Conservation (phyloP, 257 asterid species). For the Lithospermum erythrorhizon region DNA sequence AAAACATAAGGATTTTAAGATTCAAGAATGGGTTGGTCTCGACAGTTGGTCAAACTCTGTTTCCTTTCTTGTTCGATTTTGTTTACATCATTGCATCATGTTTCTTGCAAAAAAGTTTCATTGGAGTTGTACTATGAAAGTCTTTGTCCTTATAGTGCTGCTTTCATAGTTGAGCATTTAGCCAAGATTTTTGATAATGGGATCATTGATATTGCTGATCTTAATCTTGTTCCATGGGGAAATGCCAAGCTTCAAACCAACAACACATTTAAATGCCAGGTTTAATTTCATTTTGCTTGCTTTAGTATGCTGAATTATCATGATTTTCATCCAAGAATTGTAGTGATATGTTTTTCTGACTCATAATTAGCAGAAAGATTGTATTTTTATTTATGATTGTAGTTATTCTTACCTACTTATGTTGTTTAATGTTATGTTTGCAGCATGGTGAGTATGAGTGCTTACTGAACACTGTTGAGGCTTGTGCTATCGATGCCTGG, state of each 20-base stretch:
- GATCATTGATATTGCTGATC: conserved; percentile 30
- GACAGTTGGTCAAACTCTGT: conserved; percentile 9
- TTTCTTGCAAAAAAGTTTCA: conserved; percentile 22
- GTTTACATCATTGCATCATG: conserved; percentile 6
- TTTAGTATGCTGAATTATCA: too few relatives aligned
- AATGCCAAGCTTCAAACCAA: conserved; percentile 26
- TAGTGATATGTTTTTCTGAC: too few relatives aligned
- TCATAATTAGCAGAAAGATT: neutral
- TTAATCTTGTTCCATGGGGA: conserved; percentile 41
- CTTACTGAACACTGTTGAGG: conserved; percentile 69
- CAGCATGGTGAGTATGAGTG: conserved; percentile 84
- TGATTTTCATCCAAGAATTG: too few relatives aligned
- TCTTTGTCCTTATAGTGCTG: conserved; percentile 32
- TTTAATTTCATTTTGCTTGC: conserved; percentile 3
- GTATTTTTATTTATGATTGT: neutral
- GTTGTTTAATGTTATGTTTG: conserved; percentile 12
- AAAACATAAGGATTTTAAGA: neutral
- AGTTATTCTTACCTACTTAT: neutral
- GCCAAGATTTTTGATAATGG: conserved; percentile 21
- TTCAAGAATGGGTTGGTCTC: conserved; percentile 16
- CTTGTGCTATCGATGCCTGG: conserved; percentile 89
- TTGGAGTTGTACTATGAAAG: conserved; percentile 26
- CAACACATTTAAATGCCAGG: conserved; percentile 26
- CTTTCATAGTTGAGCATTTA: conserved; percentile 26
- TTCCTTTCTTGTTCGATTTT: conserved; percentile 18